Evolutionary conservation across 352 stramenopile species (phyloP).

Genomic region (Pythium volutum): DNA sequence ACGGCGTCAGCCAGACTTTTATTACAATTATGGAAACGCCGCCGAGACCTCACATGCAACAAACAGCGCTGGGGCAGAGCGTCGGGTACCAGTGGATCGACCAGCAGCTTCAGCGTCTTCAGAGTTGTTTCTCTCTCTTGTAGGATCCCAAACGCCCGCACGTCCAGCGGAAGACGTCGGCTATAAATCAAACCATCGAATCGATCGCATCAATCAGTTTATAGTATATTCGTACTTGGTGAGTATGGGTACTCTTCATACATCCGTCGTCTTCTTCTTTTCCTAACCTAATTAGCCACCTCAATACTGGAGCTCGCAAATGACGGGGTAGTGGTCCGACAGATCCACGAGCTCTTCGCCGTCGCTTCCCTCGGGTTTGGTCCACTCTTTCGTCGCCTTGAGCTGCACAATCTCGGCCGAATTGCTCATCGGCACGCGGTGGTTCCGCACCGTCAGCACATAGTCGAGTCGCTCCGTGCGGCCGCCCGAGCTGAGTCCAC

Average conservation of each 20-base stretch:
- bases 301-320: constrained; percentile 57
- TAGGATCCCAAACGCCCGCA: neutral
- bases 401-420: constrained; percentile 46
- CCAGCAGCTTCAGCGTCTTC: neutral
- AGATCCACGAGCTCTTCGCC: constrained; percentile 48
- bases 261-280: neutral
- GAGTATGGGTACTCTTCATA: constrained; percentile 15
- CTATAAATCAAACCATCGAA: neutral
- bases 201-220: neutral
- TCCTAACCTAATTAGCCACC: neutral
- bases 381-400: constrained; percentile 50
- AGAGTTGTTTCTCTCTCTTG: neutral
- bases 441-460: constrained; percentile 37
- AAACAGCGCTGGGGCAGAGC: neutral
- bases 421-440: constrained; percentile 30
- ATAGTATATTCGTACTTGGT: neutral
- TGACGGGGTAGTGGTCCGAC: constrained; percentile 68
- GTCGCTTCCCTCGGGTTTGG: constrained; percentile 3
- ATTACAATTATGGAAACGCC: neutral
- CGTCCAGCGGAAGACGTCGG: neutral
- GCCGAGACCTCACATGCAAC: neutral
- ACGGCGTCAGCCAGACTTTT: neutral
- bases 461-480: constrained; percentile 63
- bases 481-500: constrained; percentile 54
- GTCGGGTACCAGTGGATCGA: constrained; percentile 4